Evolutionary conservation across 371 early-diverging fungal genomes (phyloP).

Genomic region (Mucor ambiguus): DNA sequence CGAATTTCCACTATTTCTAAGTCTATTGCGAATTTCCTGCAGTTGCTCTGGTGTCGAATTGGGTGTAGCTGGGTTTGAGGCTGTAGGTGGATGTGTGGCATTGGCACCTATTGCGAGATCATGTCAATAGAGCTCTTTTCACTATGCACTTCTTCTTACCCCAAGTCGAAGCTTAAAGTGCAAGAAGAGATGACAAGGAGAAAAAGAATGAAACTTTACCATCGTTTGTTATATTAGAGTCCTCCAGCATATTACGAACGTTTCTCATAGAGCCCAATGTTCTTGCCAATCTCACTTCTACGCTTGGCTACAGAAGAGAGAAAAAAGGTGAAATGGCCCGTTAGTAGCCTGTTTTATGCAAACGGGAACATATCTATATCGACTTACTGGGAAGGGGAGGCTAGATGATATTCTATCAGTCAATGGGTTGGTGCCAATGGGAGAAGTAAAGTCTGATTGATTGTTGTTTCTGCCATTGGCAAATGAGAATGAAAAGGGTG

Average conservation of each 20-base stretch:
- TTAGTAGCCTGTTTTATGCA: neutral
- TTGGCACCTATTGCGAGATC: neutral
- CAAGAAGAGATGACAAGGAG: neutral
- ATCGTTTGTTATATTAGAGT: constrained; percentile 12
- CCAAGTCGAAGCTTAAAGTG: neutral
- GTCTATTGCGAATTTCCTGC: constrained; percentile 41
- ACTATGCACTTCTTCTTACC: neutral
- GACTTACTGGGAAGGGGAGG: constrained; percentile 41
- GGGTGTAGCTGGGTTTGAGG: neutral
- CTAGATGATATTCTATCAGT: constrained; percentile 20
- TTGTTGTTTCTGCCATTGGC: constrained; percentile 7
- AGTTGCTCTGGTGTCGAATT: constrained; percentile 23
- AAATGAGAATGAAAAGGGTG: constrained; percentile 22
- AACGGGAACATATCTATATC: neutral
- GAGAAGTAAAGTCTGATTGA: constrained; percentile 15
- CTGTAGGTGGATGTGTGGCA: neutral
- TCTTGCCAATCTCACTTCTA: constrained; percentile 49
- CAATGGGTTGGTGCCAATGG: constrained; percentile 9
- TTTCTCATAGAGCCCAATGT: constrained; percentile 49
- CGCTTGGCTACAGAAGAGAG: constrained; percentile 32
- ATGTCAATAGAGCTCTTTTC: neutral
- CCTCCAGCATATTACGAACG: constrained; percentile 44
- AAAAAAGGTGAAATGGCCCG: neutral
- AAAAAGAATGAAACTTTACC: neutral
- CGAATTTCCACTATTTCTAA: constrained; percentile 34